Conservation (phyloP, 1,284 basidiomycete species). For the Peniophora sp. region DNA sequence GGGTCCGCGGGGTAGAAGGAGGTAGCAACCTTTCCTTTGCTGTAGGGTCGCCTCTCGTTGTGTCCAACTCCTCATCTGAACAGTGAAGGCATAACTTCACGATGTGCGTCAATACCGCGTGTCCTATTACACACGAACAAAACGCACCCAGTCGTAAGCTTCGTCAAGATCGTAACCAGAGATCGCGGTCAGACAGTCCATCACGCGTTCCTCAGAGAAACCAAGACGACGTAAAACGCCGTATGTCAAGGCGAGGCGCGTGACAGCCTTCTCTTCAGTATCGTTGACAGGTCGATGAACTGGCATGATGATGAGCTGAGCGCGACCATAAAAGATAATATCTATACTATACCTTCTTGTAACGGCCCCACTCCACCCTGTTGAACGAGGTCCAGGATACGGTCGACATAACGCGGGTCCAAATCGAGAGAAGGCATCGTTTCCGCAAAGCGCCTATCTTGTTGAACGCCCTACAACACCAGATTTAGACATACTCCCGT, state of each 20-base stretch:
- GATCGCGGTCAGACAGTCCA: conserved; percentile 60
- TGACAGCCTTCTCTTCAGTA: conserved; percentile 65
- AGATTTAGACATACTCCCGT: neutral
- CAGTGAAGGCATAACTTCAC: conserved; percentile 65
- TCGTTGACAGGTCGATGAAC: conserved; percentile 35
- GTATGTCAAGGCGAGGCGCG: conserved; percentile 73
- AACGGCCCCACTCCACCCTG: conserved; percentile 26
- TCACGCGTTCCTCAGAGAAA: conserved; percentile 64
- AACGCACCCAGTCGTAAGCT: conserved; percentile 84
- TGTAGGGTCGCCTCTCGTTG: conserved; percentile 21
- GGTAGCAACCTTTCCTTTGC: conserved; percentile 8
- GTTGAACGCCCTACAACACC: conserved; percentile 68
- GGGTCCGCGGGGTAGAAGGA: conserved; percentile 23
- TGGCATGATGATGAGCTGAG: conserved; percentile 11
- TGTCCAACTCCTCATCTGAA: conserved; percentile 52
- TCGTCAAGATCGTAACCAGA: conserved; percentile 78
- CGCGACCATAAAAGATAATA: neutral
- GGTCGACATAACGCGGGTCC: conserved; percentile 51
- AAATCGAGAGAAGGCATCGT: conserved; percentile 61
- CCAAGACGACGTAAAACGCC: conserved; percentile 82
- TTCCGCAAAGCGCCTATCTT: conserved; percentile 72
- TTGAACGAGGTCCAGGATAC: conserved; percentile 46
- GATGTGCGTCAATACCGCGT: conserved; percentile 6
- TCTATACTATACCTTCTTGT: neutral
- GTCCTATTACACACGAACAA: neutral